Conservation (phyloP, 2,329 filamentous ascomycete species). For the Cryphonectria nitschkei region DNA sequence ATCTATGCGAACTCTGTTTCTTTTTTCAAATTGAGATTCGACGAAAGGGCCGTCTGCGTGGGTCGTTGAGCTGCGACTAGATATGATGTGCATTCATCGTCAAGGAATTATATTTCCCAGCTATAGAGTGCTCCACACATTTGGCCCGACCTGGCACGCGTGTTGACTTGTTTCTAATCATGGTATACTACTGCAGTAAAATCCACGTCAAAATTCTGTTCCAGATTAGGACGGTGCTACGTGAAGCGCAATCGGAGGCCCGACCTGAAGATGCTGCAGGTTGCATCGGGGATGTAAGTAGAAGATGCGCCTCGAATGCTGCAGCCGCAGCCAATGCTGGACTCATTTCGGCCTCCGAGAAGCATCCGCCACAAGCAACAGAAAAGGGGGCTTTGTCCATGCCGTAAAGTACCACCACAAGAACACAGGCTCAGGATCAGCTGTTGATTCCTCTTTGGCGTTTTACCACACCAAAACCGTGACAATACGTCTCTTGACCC, state of each 20-base stretch:
- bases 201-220: background rate
- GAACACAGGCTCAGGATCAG: background rate
- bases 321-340: conserved; percentile 21
- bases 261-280: background rate
- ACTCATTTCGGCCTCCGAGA: conserved; percentile 20
- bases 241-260: background rate
- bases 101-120: background rate
- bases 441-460: background rate
- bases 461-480: background rate
- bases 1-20: background rate
- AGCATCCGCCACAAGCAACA: background rate
- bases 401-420: background rate
- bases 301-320: background rate
- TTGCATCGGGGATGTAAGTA: conserved; percentile 7
- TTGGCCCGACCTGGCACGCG: background rate
- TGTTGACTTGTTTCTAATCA: background rate
- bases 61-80: background rate
- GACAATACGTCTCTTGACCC: background rate
- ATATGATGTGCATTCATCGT: background rate
- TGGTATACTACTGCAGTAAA: background rate
- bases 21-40: background rate
- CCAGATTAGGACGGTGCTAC: conserved; percentile 3
- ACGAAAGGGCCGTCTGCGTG: background rate
- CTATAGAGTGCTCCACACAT: background rate
- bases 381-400: background rate